Percentiles rank a stretch among this genome's conserved stretches.
Conservation (phyloP, 75 land plant species). For the Gnetum montanum region DNA sequence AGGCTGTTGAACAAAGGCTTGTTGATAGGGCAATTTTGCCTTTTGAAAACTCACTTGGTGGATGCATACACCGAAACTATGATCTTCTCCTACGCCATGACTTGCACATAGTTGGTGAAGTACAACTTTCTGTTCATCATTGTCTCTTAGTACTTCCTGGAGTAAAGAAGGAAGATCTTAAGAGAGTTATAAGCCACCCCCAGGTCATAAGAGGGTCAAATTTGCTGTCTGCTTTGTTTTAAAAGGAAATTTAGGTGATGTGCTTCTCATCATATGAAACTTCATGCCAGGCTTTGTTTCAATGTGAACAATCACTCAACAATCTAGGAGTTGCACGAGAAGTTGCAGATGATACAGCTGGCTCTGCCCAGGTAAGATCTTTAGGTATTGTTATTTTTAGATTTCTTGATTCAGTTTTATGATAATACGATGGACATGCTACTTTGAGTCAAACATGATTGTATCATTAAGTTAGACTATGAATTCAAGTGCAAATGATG, state of each 20-base stretch:
- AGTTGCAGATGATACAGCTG: slow-evolving; percentile 94
- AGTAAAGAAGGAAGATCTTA: slow-evolving; percentile 61
- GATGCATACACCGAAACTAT: slow-evolving; percentile 92
- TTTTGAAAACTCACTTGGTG: slow-evolving; percentile 88
- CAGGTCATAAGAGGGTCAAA: slow-evolving; percentile 33
- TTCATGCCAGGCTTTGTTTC: slow-evolving; percentile 56
- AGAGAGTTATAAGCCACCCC: slow-evolving; percentile 86
- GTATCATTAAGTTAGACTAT: too few relatives aligned
- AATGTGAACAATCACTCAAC: slow-evolving; percentile 72
- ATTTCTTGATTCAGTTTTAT: too few relatives aligned
- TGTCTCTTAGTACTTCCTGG: slow-evolving; percentile 78
- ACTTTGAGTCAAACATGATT: too few relatives aligned
- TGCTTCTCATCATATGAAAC: neutral
- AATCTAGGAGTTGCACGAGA: slow-evolving; percentile 70
- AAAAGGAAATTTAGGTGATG: neutral
- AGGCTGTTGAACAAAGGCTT: slow-evolving; percentile 84
- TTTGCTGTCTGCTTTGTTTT: slow-evolving; percentile 5
- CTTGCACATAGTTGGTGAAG: slow-evolving; percentile 95
- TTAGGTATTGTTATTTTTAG: too few relatives aligned
- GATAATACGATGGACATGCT: too few relatives aligned
- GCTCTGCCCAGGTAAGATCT: slow-evolving; percentile 89
- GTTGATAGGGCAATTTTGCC: slow-evolving; percentile 93
- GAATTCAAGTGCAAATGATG: too few relatives aligned
- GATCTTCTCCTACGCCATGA: slow-evolving; percentile 81
- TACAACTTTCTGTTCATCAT: slow-evolving; percentile 70